Conservation (phyloP, 768 basidiomycete genomes). For the Rossbeevera mucosa region DNA sequence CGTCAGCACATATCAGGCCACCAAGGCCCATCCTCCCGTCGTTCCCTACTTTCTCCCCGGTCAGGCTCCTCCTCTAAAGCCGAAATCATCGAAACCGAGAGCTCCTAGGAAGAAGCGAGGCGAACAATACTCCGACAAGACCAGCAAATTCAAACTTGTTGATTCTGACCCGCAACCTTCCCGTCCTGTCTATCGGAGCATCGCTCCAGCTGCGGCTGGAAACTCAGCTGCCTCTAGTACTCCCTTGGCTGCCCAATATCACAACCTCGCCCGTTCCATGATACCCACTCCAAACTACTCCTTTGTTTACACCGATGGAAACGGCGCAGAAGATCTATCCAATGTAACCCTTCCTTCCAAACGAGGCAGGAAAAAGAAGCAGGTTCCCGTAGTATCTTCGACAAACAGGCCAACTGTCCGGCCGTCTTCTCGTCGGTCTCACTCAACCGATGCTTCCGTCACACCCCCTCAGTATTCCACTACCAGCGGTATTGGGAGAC, state of each 20-base stretch:
- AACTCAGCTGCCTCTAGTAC: slow-evolving; percentile 6
- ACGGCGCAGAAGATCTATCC: not conserved
- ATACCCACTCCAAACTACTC: not conserved
- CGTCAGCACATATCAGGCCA: slow-evolving; percentile 29
- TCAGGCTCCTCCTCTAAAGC: slow-evolving; percentile 33
- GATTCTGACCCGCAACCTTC: slow-evolving; percentile 19
- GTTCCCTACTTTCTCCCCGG: slow-evolving; percentile 50
- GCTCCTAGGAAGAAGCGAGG: slow-evolving; percentile 32
- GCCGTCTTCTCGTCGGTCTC: slow-evolving; percentile 9
- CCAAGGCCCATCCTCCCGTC: slow-evolving; percentile 17
- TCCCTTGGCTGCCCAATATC: not conserved
- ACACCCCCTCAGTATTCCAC: slow-evolving; percentile 5
- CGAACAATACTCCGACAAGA: slow-evolving; percentile 42
- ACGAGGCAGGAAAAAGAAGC: slow-evolving; percentile 15
- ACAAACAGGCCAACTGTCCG: slow-evolving; percentile 1
- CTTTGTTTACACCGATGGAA: slow-evolving; percentile 3
- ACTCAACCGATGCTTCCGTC: not conserved
- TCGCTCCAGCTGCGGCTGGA: slow-evolving; percentile 26
- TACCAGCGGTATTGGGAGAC: not conserved
- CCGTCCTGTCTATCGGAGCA: slow-evolving; percentile 33
- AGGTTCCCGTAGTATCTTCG: not conserved
- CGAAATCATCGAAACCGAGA: slow-evolving; percentile 25
- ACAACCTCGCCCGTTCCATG: slow-evolving; percentile 1
- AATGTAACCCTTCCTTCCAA: not conserved
- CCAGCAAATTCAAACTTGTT: slow-evolving; percentile 44